Conservation (phyloP, 2,329 filamentous ascomycete genomes). For the Helminthosporium solani region DNA sequence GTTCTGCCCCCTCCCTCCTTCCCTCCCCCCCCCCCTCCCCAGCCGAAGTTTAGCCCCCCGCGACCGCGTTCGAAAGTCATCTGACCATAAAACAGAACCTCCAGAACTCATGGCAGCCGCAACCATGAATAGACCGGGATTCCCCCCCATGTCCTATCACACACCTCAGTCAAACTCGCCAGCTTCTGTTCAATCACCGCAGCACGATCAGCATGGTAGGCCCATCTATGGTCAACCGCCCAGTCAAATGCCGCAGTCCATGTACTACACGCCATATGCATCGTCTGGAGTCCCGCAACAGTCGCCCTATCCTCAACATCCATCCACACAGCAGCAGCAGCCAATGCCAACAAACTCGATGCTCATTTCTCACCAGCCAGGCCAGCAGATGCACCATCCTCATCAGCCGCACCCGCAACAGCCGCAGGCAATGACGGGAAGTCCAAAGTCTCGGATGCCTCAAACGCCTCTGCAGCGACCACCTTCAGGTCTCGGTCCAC, state of each 20-base stretch:
- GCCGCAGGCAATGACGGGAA: conserved; percentile 64
- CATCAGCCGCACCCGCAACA: conserved; percentile 47
- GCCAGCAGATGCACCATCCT: conserved; percentile 44
- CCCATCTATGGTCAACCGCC: conserved; percentile 79
- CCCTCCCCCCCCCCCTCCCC: too few relatives aligned
- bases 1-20: not conserved
- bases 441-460: conserved; percentile 52
- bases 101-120: conserved; percentile 68
- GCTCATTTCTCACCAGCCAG: conserved; percentile 56
- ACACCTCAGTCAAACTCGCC: conserved; percentile 95
- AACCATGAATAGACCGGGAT: conserved; percentile 65
- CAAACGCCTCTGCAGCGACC: conserved; percentile 58
- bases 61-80: conserved; percentile 10
- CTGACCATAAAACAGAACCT: conserved; percentile 69
- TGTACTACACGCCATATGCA: conserved; percentile 68
- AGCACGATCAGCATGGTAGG: conserved; percentile 83
- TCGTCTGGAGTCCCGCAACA: conserved; percentile 53
- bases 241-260: conserved; percentile 76
- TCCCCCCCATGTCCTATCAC: conserved; percentile 85
- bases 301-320: conserved; percentile 59
- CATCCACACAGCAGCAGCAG: conserved; percentile 55
- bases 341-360: conserved; percentile 50
- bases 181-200: conserved; percentile 86
- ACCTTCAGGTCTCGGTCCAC: conserved; percentile 48
- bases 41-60: conserved; percentile 1